Percentiles rank a stretch among this genome's conserved stretches.
Conservation (phyloP, 192 early-diverging fungal genomes). For the Dissophora ornata region DNA sequence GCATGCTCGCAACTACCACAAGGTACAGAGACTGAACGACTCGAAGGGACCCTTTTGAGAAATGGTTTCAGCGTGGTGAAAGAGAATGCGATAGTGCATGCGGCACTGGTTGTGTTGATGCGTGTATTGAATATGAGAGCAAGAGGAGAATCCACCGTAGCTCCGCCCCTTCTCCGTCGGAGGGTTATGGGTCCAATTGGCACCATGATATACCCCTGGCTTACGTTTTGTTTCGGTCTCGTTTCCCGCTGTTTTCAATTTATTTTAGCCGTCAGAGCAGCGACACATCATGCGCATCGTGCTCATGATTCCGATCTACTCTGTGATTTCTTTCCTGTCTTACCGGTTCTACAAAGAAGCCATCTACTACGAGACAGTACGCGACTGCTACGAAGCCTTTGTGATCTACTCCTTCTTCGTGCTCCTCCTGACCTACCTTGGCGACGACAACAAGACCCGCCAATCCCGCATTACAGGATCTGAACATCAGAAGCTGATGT, state of each 20-base stretch:
- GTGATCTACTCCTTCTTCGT: slow-evolving; percentile 80
- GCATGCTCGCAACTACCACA: slow-evolving; percentile 68
- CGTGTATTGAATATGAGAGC: too few relatives aligned
- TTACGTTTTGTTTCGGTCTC: background rate
- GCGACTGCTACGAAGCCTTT: slow-evolving; percentile 83
- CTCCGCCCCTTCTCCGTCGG: too few relatives aligned
- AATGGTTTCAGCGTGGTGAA: too few relatives aligned
- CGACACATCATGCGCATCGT: slow-evolving; percentile 80
- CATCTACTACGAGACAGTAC: slow-evolving; percentile 74
- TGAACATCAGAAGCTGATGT: slow-evolving; percentile 64
- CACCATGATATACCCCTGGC: background rate
- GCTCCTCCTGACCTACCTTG: slow-evolving; percentile 75
- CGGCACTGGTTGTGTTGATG: too few relatives aligned
- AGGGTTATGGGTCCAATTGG: background rate
- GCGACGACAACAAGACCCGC: slow-evolving; percentile 56
- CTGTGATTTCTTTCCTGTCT: slow-evolving; percentile 72
- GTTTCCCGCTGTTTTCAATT: background rate
- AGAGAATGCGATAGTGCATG: too few relatives aligned
- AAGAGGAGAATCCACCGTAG: too few relatives aligned
- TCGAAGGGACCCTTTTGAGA: background rate
- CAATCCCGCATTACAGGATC: slow-evolving; percentile 53
- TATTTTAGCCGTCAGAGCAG: slow-evolving; percentile 69
- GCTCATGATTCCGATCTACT: slow-evolving; percentile 80
- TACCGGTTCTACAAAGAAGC: slow-evolving; percentile 77
- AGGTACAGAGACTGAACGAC: too few relatives aligned